Evolutionary conservation across 371 early-diverging fungal species (phyloP).

Genomic region (Blakeslea trispora): DNA sequence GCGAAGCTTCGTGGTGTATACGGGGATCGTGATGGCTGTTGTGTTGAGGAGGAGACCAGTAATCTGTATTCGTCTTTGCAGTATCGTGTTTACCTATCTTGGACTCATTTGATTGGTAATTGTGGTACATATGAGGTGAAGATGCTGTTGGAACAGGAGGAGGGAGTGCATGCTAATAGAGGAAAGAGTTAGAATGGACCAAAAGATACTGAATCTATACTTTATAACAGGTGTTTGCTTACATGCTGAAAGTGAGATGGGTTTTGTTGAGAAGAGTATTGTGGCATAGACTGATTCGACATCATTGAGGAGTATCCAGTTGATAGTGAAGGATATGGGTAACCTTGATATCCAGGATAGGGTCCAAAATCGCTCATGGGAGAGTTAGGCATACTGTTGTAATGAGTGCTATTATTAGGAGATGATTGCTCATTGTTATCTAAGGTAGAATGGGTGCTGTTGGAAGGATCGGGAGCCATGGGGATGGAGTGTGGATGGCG

Average conservation of each 20-base stretch:
- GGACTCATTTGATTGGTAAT: not conserved
- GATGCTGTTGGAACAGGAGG: slow-evolving; percentile 1
- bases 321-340: slow-evolving; percentile 21
- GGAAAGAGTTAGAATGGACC: not conserved
- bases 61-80: not conserved
- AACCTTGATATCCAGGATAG: slow-evolving; percentile 26
- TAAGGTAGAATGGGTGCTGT: slow-evolving; percentile 2
- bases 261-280: not conserved
- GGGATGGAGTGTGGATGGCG: slow-evolving; percentile 30
- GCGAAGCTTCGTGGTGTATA: not conserved
- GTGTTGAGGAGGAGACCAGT: slow-evolving; percentile 6
- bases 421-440: slow-evolving; percentile 27
- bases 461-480: slow-evolving; percentile 24
- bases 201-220: not conserved
- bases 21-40: slow-evolving; percentile 1
- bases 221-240: too few species aligned
- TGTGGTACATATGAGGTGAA: slow-evolving; percentile 8
- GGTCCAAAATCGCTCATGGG: slow-evolving; percentile 35
- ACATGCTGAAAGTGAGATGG: slow-evolving; percentile 16
- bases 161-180: not conserved
- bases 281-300: not conserved
- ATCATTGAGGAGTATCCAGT: slow-evolving; percentile 11
- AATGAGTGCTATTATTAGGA: slow-evolving; percentile 13
- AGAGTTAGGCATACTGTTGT: slow-evolving; percentile 29
- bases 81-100: not conserved